Conservation (phyloP, 768 basidiomycete genomes). For the Termitomyces heimii region DNA sequence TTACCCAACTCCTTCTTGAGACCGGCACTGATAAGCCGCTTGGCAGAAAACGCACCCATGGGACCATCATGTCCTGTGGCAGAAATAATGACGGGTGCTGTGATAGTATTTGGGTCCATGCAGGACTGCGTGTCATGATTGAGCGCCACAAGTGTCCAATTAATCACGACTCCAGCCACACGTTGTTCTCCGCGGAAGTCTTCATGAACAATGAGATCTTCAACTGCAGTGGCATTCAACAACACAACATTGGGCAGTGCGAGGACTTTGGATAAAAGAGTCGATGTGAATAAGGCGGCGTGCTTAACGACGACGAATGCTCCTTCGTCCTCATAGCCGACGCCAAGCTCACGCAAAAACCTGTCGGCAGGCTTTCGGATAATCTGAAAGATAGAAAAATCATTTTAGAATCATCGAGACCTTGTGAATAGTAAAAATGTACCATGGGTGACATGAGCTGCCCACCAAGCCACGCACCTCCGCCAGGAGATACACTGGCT, state of each 20-base stretch:
- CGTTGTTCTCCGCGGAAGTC: slow-evolving; percentile 50
- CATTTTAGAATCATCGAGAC: background rate
- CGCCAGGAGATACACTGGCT: slow-evolving; percentile 75
- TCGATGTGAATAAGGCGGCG: slow-evolving; percentile 77
- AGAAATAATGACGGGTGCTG: slow-evolving; percentile 67
- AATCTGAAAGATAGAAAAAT: slow-evolving; percentile 34
- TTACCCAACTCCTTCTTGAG: slow-evolving; percentile 69
- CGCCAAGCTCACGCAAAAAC: slow-evolving; percentile 64
- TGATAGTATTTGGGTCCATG: slow-evolving; percentile 79
- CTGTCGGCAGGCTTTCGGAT: slow-evolving; percentile 72
- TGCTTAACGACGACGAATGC: slow-evolving; percentile 77
- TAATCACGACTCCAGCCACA: slow-evolving; percentile 44
- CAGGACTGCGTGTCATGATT: slow-evolving; percentile 74
- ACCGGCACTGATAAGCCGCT: slow-evolving; percentile 72
- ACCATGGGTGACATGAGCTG: slow-evolving; percentile 81
- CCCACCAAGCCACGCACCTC: slow-evolving; percentile 75
- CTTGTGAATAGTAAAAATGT: background rate
- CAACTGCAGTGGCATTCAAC: slow-evolving; percentile 78
- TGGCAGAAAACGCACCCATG: slow-evolving; percentile 80
- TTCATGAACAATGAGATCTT: slow-evolving; percentile 67
- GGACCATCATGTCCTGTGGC: slow-evolving; percentile 76
- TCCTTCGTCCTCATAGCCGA: slow-evolving; percentile 76
- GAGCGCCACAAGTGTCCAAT: slow-evolving; percentile 46
- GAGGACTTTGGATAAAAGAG: slow-evolving; percentile 64
- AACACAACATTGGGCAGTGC: slow-evolving; percentile 65